phyloP scores from a whole-genome alignment of 1,284 basidiomycete genomes.

The Puccinia horiana region DNA sequence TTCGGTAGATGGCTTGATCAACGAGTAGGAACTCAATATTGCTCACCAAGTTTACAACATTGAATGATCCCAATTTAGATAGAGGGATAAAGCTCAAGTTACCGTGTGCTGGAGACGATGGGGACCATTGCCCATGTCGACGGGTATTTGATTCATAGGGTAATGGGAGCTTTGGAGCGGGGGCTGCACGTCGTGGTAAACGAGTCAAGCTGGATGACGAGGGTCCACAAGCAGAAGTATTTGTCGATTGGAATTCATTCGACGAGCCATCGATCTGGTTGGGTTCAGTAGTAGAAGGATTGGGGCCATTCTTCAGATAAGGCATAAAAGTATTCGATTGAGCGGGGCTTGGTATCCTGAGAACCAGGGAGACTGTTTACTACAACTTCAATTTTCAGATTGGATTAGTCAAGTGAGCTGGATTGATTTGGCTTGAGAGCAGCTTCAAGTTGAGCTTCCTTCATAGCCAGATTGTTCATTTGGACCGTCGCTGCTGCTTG shows the following conservation, averaged over 20 bases:
- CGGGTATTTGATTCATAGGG: background rate
- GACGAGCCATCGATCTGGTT: background rate
- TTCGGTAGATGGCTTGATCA: background rate
- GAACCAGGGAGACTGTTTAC: background rate
- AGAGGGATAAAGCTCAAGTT: conserved; percentile 46
- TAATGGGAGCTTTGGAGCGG: conserved; percentile 27
- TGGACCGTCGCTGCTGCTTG: conserved; percentile 36
- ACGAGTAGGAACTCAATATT: background rate
- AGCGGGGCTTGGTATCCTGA: conserved; percentile 16
- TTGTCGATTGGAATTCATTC: background rate
- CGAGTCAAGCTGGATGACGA: conserved; percentile 24
- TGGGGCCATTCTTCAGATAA: background rate
- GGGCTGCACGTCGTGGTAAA: conserved; percentile 19
- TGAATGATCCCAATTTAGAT: conserved; percentile 41
- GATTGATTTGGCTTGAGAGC: background rate
- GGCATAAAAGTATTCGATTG: conserved; percentile 5
- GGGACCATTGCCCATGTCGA: background rate
- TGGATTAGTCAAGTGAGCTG: conserved; percentile 10
- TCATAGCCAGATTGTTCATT: conserved; percentile 12
- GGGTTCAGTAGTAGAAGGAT: background rate
- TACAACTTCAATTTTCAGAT: conserved; percentile 2
- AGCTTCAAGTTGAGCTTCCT: conserved; percentile 17
- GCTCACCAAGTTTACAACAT: conserved; percentile 32
- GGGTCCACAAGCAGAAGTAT: background rate
- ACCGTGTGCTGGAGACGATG: background rate